Base-by-base conservation (phyloP, 1,284 basidiomycete species). In the Chiua sp. region DNA sequence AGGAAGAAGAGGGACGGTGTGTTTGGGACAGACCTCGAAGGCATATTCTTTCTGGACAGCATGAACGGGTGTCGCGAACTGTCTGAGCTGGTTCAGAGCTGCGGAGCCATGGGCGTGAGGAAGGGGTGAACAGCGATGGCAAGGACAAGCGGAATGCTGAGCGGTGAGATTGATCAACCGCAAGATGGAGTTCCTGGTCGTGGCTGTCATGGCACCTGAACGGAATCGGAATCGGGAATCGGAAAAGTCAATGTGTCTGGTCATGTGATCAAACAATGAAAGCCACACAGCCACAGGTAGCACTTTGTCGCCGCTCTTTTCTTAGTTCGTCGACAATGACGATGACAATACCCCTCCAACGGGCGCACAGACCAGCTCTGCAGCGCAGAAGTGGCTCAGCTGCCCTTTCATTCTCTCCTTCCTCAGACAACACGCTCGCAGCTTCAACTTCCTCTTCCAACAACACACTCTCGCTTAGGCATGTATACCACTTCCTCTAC, bases 31-130 rank as follows among this genome's bases (percentile, higher is more conserved):
- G 66, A 91, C 94, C 84, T 98, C 96, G 70, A 98, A 98, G 0
- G 96, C 96, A 75, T 98, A 98, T 77, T 98, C 96, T 72, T 91
- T 94, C 76, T 94, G 82, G 12, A 88, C 80, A 6, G 76, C 69
- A 56, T 93, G 85, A 16, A 94, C 88, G 30, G 96, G 96, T 1
- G 93, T 93, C n/a, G 95, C 96, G 64, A 92, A 84, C 71, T 79
- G 86, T 65, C 92, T 80, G 63, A 92, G 77, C 71, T 90, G 88
- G 66, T 78, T 85, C 44, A 87, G 72, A 48, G 83, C 80, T 56
- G 79, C 79, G 3, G 81, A 59, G 11, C 71, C 71, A 63, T 82
- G 84, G 50, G 65, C 56, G 47, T 77, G 37, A 39, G 37, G 8
- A 39, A 18, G 70, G 22, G 80, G 65, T 50, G 82, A 78, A 66